These are phyloP conservation scores for Candida albicans DNA, from an alignment of 1,139 yeast genomes.

Conservation along the genomic window DNA sequence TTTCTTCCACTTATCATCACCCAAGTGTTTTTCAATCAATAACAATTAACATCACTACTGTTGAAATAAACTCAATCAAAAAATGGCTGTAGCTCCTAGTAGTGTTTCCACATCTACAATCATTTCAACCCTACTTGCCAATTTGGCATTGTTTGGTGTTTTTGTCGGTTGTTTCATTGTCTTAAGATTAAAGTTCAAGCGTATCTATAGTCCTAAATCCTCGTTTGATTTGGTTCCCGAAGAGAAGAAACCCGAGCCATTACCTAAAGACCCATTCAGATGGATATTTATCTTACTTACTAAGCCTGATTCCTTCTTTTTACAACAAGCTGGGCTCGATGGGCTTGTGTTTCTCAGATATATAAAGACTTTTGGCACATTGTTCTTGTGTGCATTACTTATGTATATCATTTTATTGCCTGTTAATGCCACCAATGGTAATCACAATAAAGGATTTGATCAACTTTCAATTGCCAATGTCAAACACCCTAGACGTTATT, in stretches of 20 bases:
- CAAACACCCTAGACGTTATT: constrained; percentile 57
- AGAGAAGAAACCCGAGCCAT: constrained; percentile 60
- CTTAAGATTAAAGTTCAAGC: constrained; percentile 52
- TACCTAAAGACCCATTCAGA: constrained; percentile 61
- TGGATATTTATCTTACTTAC: constrained; percentile 60
- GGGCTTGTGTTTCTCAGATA: constrained; percentile 70
- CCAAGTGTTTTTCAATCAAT: not conserved
- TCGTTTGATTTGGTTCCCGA: constrained; percentile 57
- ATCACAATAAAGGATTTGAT: constrained; percentile 64
- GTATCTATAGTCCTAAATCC: constrained; percentile 71
- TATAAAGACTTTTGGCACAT: constrained; percentile 44
- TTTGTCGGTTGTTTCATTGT: constrained; percentile 55
- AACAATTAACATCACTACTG: constrained; percentile 6
- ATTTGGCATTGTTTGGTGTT: constrained; percentile 52
- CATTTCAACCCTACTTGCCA: constrained; percentile 56
- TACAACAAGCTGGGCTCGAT: constrained; percentile 75
- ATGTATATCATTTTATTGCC: constrained; percentile 63
- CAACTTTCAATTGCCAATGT: constrained; percentile 76
- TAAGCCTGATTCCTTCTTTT: constrained; percentile 62
- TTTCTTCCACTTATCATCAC: not conserved
- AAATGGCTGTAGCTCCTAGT: constrained; percentile 24
- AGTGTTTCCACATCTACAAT: constrained; percentile 64
- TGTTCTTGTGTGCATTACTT: constrained; percentile 40
- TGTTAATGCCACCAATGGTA: constrained; percentile 63
- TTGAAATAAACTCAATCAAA: not conserved